Base-by-base conservation (phyloP, 2,329 filamentous ascomycete species). In the Aureobasidium sp. region DNA sequence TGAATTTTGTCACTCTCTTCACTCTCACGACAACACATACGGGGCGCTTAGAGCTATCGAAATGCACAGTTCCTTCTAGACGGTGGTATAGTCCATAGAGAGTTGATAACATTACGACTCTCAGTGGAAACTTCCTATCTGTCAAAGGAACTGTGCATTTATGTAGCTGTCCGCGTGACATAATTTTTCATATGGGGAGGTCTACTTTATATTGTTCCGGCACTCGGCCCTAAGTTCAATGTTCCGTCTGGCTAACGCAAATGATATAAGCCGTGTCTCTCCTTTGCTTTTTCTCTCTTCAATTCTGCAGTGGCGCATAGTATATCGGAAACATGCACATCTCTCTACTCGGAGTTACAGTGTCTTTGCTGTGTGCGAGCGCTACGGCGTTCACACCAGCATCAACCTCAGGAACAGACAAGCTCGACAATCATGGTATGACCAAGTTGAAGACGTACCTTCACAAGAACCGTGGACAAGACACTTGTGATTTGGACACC, bases 401-500 rank as follows among this genome's bases (percentile, higher is more conserved):
- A 44, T 63, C 64, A 16, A 71, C 69, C 7, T 59, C 61, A 25
- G 64, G 61, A 5, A 67, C 69, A 10, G 68, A 71, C 61, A 62
- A 61, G 48, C 65, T 71, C 14, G 64, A 65, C 6, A 50, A 49
- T 2, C 21, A 65, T 50, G 69, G 68, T 37, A 63, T 70, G 13
- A 42, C 51, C 8, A 68, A 70, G 34, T 63, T 70, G 11, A 76
- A 69, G 34, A 32, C 51, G 9, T 36, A 59, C 32, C 59, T 61
- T 3, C 37, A 50, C 27, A 51, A 61, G 21, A 30, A 44, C 11
- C 45, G 48, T 6, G 27, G 29, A 5, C 48, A 44, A 8, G 44
- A 48, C 32, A 25, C 27, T 27, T 63, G 59, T 37, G 51, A 30
- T 0, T 61, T 76, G 16, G 61, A 70, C 6, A 79, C 76, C 61